Evolutionary conservation across 805 yeast species (phyloP), one percentile per base, ranked within the genome.

Genomic region (Kodamaea lidongshanica): DNA sequence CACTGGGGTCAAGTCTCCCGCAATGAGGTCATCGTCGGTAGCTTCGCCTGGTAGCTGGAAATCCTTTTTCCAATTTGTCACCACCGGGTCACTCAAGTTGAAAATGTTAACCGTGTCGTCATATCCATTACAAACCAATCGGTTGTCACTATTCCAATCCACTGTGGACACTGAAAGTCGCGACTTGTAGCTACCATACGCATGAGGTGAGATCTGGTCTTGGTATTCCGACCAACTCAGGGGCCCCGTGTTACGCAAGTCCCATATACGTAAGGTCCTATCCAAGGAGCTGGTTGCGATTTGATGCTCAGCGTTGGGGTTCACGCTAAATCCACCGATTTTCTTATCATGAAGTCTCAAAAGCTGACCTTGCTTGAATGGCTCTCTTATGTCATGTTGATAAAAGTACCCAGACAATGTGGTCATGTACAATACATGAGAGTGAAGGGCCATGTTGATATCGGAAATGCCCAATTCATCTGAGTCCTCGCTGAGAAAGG

Each of bases 231-330:
- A 74, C 84, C 85, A 78, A 4, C 51, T 45, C 1, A 60, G 56
- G 5, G 63, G 44, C 4, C 24, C 30, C 6, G 19, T 19, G 27
- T 67, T 70, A 35, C 98, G 67, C 13, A 87, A 54, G 54, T 89
- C 98, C 96, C 96, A 89, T 1, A 89, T 52, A 38, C 82, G 74
- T 54, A 92, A 50, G 0, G 92, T 73, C 44, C 97, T 61, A 52
- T 89, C 98, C 27, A 92, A 65, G 0, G 96, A 87, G 0, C 88
- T 95, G 0, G 96, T 80, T 0, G 89, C 94, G 1, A 87, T 66
- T 39, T 82, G 82, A 41, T 77, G 53, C 1, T 70, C 57, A 19
- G 67, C 62, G 11, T 60, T 52, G 1, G 97, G 97, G 45, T 86
- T 86, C 11, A 85, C 70, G 1, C 79, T 50, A 54, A 92, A 85